A percentile compares a stretch with the other conserved stretches of the same genome.
Evolutionary conservation across 129 eudicot genomes (phyloP).

Genomic region (Lactuca sativa): DNA sequence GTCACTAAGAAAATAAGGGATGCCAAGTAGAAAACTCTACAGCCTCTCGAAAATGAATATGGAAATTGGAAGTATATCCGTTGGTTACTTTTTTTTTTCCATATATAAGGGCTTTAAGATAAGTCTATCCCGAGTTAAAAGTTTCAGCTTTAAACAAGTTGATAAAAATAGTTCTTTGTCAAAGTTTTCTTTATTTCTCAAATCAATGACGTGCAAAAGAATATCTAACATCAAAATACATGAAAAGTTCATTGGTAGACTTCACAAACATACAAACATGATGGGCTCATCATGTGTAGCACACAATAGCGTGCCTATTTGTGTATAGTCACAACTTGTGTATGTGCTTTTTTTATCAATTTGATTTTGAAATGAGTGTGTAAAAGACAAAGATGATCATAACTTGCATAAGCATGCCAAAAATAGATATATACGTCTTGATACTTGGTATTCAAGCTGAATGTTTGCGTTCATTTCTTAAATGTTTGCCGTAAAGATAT

Average conservation of each 20-base stretch:
- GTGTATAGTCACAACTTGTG: slow-evolving; percentile 12
- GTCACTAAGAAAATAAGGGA: too few species aligned
- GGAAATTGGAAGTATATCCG: neutral
- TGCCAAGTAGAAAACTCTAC: neutral
- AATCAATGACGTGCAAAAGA: slow-evolving; percentile 6
- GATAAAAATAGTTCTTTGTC: neutral
- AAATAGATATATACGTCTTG: slow-evolving; percentile 18
- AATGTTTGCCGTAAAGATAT: neutral
- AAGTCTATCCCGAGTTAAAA: neutral
- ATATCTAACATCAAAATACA: slow-evolving; percentile 1
- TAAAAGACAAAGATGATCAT: slow-evolving; percentile 5
- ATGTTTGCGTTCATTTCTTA: slow-evolving; percentile 2
- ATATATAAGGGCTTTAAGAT: neutral
- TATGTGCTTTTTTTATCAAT: slow-evolving; percentile 7
- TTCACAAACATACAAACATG: slow-evolving; percentile 17
- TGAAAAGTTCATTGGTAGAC: slow-evolving; percentile 21
- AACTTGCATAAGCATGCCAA: slow-evolving; percentile 22
- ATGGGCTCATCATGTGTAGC: slow-evolving; percentile 4
- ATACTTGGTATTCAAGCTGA: slow-evolving; percentile 21
- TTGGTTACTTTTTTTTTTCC: neutral
- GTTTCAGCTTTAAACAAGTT: neutral
- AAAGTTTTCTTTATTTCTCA: slow-evolving; percentile 2
- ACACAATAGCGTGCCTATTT: slow-evolving; percentile 14
- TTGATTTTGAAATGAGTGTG: slow-evolving; percentile 9
- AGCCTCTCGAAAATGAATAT: neutral